phyloP scores from a whole-genome alignment of 2,329 filamentous ascomycete species.

The Fusarium falciforme region DNA sequence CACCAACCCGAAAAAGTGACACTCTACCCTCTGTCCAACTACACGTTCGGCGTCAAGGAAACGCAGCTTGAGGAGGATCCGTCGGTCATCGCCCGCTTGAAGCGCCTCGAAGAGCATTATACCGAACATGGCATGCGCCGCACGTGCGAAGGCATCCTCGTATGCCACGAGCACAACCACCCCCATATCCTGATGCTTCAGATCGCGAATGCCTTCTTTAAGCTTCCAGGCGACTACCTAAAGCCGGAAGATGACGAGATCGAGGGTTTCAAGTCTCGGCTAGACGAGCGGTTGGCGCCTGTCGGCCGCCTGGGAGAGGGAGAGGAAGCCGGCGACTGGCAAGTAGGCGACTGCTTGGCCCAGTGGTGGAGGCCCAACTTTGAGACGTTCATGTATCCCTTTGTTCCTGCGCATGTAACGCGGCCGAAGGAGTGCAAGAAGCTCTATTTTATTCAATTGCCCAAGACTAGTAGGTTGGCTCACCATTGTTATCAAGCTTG shows the following conservation, averaged over 20 bases:
- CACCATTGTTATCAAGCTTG: not conserved
- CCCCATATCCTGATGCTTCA: conserved; percentile 99
- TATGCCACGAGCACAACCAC: conserved; percentile 99
- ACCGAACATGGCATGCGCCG: conserved; percentile 92
- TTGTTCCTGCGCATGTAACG: conserved; percentile 94
- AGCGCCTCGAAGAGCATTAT: conserved; percentile 97
- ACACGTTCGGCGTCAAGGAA: conserved; percentile 98
- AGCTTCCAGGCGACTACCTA: conserved; percentile 96
- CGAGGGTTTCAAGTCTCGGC: conserved; percentile 89
- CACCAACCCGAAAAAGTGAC: conserved; percentile 92
- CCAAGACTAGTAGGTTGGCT: conserved; percentile 77
- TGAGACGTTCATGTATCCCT: conserved; percentile 99
- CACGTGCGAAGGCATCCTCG: conserved; percentile 95
- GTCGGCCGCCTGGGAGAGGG: conserved; percentile 88
- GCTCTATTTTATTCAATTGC: conserved; percentile 95
- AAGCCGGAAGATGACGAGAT: conserved; percentile 90
- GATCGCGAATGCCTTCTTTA: conserved; percentile 99
- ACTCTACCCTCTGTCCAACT: conserved; percentile 95
- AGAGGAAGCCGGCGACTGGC: conserved; percentile 88
- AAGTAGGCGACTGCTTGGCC: conserved; percentile 92
- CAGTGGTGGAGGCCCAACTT: conserved; percentile 99
- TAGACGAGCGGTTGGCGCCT: conserved; percentile 94
- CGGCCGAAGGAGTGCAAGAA: conserved; percentile 99
- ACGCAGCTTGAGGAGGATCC: conserved; percentile 98
- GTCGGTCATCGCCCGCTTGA: conserved; percentile 90